phyloP scores from a whole-genome alignment of 2,329 filamentous ascomycete species.

The Cladosporium sp. region DNA sequence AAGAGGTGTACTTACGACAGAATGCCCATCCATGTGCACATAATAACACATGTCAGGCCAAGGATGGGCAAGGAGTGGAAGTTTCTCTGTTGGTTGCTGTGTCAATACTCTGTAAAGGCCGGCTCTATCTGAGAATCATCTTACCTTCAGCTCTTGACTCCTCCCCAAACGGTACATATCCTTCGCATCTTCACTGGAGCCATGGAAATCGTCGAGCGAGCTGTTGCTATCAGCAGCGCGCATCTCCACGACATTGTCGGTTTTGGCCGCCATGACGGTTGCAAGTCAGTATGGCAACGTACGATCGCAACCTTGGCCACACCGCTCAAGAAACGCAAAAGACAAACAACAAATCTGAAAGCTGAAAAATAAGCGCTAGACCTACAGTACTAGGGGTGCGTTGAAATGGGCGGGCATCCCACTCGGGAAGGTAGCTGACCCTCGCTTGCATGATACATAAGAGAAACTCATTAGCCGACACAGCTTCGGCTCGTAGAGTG shows the following conservation, averaged over 20 bases:
- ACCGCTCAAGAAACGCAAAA: no score
- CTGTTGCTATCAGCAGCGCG: neutral
- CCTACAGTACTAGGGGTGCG: neutral
- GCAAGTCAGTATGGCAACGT: no score
- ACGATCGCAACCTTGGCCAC: no score
- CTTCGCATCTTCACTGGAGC: neutral
- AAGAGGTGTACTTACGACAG: neutral
- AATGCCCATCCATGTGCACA: slow-evolving; percentile 14
- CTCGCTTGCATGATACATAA: neutral
- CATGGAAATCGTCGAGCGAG: neutral
- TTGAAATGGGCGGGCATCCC: neutral
- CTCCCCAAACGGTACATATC: slow-evolving; percentile 30
- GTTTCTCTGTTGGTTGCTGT: slow-evolving; percentile 5
- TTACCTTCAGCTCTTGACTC: slow-evolving; percentile 19
- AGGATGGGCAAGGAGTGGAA: slow-evolving; percentile 14
- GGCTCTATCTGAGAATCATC: neutral
- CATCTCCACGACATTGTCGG: neutral
- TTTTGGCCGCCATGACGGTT: neutral
- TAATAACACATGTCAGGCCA: slow-evolving; percentile 13
- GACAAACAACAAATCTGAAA: neutral
- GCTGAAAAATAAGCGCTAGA: neutral
- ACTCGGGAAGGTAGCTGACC: neutral
- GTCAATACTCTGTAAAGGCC: no score
- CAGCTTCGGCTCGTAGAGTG: neutral
- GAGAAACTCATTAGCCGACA: neutral